Evolutionary conservation across 306 rosid species (phyloP), one percentile per base, ranked within the genome.

Genomic region (Cicer bijugum): DNA sequence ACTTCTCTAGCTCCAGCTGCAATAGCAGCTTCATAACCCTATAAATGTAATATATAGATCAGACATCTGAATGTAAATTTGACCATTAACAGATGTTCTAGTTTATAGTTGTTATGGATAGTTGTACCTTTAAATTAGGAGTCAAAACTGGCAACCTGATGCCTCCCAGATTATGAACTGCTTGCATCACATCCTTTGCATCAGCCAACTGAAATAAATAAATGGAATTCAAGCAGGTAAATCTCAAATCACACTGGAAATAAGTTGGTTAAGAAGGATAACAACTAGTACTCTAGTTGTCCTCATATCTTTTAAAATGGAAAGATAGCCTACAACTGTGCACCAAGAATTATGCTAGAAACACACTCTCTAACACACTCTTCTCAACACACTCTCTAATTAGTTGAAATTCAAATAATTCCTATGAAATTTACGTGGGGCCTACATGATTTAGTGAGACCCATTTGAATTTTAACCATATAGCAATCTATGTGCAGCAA

Each of bases 1-100:
- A 92, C 82, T 70, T 90, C 96, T 83, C 87, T 92, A 8, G 98
- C 92, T 77, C 98, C 98, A 67, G 96, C 89, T 19, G 92, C 97
- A 12, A 88, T 20, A 67, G 98, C 96, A 65, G 98, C 95, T 80
- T 87, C 89, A 88, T 88, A 90, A 19, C 98, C 95, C 97, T 92
- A 72, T 46, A 80, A 68, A 77, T 44, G 52, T 65, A 60, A 62
- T n/a, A 72, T 23, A 72, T 23, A 69, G 8, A 72, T 75, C 37
- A 75, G 69, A 83, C 9, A 57, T 69, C 53, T 35, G 50, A 71
- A 69, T 20, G 17, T 1, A 77, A 44, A 28, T 9, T 5, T 19
- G 67, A 38, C 55, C 1, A 16, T 56, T 63, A 53, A 69, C 56
- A 8, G 10, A 14, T 47, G 58, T 47, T 42, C 66, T 48, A 60